Base-by-base conservation (phyloP, 2,329 filamentous ascomycete genomes). In the Bipolaris oryzae region DNA sequence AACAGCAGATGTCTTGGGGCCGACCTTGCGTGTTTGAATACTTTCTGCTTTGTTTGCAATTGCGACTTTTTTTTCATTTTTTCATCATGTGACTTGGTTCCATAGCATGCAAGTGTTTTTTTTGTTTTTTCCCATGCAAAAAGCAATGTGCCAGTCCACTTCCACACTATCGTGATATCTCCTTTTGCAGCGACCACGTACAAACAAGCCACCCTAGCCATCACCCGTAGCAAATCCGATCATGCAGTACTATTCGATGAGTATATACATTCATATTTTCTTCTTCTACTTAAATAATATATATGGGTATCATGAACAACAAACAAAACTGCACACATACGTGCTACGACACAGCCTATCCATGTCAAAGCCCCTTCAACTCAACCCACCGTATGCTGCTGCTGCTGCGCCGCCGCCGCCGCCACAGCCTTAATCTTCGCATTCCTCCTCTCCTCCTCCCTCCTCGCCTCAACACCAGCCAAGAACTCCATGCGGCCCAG, bases 401-500 rank as follows among this genome's bases (percentile, higher is more conserved):
- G n/a, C n/a, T n/a, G 21, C 21, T n/a, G n/a, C 7, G 55, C 57
- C 16, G 66, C 54, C 7, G 55, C 57, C 16, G 66, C 54, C 33
- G 63, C 61, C 60, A 62, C 58, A 25, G 64, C 61, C 61, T 84
- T 81, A 38, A 80, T 80, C 63, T 77, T 79, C 60, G 81, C 18
- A 37, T 57, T 60, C 31, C 49, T 79, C 47, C 81, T 79, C 64
- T 86, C 84, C 48, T 84, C 82, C 59, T 88, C 85, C 62, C 77
- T 77, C 58, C 80, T 81, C 39, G 80, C 78, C 60, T 85, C 85
- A 25, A 86, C 83, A 10, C 82, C 80, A 56, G 79, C 80, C 78
- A 89, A 76, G 69, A 89, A 89, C 50, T 86, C 84, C 80, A 86
- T 86, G 44, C 85, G 80, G 15, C 80, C 83, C 65, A 87, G 73